Evolutionary conservation across 1,284 basidiomycete genomes (phyloP).

Genomic region (Salmacisia buchloeana): DNA sequence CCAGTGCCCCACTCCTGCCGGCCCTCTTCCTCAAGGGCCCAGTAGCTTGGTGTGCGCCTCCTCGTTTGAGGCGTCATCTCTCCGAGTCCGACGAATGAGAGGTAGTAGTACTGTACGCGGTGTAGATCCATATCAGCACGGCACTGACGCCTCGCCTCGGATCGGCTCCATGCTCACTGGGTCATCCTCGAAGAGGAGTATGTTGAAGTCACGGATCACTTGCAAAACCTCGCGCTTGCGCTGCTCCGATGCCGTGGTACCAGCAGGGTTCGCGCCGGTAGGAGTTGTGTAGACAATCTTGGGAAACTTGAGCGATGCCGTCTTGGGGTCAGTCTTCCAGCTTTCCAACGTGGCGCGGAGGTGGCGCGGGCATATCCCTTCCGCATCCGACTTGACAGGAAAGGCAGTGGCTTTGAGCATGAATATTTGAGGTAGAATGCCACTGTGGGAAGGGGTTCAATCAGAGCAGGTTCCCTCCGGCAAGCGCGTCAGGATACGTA

Average conservation of each 20-base stretch:
- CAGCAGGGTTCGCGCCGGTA: slow-evolving; percentile 49
- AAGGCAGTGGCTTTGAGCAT: slow-evolving; percentile 26
- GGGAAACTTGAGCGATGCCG: slow-evolving; percentile 62
- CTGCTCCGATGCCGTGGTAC: slow-evolving; percentile 53
- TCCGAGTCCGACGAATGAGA: slow-evolving; percentile 40
- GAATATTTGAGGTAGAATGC: slow-evolving; percentile 36
- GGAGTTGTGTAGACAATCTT: slow-evolving; percentile 74
- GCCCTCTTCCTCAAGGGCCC: slow-evolving; percentile 39
- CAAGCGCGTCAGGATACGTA: slow-evolving; percentile 10
- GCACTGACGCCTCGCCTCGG: neutral
- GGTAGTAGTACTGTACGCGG: slow-evolving; percentile 45
- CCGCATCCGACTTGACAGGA: slow-evolving; percentile 69
- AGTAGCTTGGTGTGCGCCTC: slow-evolving; percentile 33
- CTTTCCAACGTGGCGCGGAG: slow-evolving; percentile 65
- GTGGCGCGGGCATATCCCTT: slow-evolving; percentile 66
- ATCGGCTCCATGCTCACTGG: slow-evolving; percentile 4
- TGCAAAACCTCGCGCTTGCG: slow-evolving; percentile 72
- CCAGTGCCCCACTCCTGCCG: slow-evolving; percentile 36
- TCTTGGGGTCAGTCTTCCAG: slow-evolving; percentile 61
- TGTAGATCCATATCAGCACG: slow-evolving; percentile 24
- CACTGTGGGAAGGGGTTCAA: slow-evolving; percentile 12
- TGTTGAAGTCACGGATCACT: slow-evolving; percentile 68
- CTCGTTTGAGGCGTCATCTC: slow-evolving; percentile 26
- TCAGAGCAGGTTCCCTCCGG: neutral
- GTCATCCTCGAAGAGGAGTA: slow-evolving; percentile 76